Conservation (phyloP, 495 filamentous ascomycete genomes). For the Saxispiralis lemnorum region DNA sequence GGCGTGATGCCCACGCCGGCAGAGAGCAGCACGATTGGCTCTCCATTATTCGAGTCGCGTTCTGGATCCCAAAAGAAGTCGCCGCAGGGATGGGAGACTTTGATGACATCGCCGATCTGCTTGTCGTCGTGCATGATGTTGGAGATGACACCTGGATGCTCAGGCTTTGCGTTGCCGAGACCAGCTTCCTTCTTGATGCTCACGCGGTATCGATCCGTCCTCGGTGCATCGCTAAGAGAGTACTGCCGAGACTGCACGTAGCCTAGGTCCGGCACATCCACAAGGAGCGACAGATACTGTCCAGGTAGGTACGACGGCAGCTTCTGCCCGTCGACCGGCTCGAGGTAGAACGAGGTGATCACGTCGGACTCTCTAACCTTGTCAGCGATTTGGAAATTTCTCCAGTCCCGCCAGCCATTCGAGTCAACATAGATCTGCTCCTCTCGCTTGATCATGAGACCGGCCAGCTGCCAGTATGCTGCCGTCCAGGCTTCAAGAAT, state of each 20-base stretch:
- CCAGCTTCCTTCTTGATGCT: conserved; percentile 50
- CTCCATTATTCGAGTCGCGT: conserved; percentile 20
- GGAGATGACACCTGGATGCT: conserved; percentile 47
- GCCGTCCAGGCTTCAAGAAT: conserved; percentile 52
- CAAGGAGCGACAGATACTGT: conserved; percentile 49
- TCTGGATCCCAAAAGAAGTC: conserved; percentile 46
- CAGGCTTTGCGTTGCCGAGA: not conserved
- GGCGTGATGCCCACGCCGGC: conserved; percentile 55
- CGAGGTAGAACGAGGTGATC: conserved; percentile 55
- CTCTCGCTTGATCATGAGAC: conserved; percentile 51
- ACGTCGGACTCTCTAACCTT: conserved; percentile 45
- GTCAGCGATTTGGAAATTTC: conserved; percentile 44
- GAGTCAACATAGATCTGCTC: conserved; percentile 39
- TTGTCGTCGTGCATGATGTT: conserved; percentile 49
- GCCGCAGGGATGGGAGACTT: conserved; percentile 49
- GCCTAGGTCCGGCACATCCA: conserved; percentile 38
- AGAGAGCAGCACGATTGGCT: conserved; percentile 47
- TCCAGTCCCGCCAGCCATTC: conserved; percentile 44
- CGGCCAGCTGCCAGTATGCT: conserved; percentile 55
- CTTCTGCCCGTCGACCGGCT: conserved; percentile 41
- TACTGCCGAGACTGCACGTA: conserved; percentile 54
- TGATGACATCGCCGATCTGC: conserved; percentile 39
- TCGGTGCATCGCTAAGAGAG: conserved; percentile 46
- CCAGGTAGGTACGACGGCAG: conserved; percentile 47
- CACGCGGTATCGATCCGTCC: conserved; percentile 45